Evolutionary conservation across 23 red algal species (phyloP).

Genomic region (Chondrus crispus): DNA sequence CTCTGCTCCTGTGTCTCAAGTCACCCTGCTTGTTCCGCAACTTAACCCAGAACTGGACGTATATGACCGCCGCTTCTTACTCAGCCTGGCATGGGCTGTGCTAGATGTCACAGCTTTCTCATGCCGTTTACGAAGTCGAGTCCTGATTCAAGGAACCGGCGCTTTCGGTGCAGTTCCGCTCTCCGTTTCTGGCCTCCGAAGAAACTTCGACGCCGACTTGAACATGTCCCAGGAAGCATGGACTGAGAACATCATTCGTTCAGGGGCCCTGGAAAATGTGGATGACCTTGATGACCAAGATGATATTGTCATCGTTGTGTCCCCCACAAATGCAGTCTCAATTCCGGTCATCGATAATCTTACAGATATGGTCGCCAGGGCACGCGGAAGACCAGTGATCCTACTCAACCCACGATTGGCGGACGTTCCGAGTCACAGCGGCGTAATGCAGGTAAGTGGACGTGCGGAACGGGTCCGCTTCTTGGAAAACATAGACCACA

Average conservation of each 20-base stretch:
- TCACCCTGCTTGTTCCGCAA: constrained; percentile 76
- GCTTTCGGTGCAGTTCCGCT: constrained; percentile 76
- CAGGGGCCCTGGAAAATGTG: constrained; percentile 42
- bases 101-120: constrained; percentile 6
- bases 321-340: constrained; percentile 72
- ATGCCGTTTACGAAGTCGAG: constrained; percentile 1
- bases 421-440: constrained; percentile 72
- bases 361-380: neutral
- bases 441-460: constrained; percentile 79
- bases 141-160: constrained; percentile 63
- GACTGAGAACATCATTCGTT: constrained; percentile 23
- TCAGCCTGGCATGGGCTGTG: constrained; percentile 60
- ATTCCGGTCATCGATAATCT: constrained; percentile 65
- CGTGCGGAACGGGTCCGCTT: constrained; percentile 61
- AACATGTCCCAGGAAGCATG: constrained; percentile 44
- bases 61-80: constrained; percentile 88
- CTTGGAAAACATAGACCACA: constrained; percentile 3
- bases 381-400: constrained; percentile 37
- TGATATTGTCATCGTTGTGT: constrained; percentile 61
- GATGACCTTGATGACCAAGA: constrained; percentile 15
- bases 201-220: constrained; percentile 73
- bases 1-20: neutral
- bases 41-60: constrained; percentile 82
- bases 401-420: constrained; percentile 70
- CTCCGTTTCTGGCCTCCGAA: constrained; percentile 73